Evolutionary conservation across 345 rosid species (phyloP).

Genomic region (Eutrema japonicum): DNA sequence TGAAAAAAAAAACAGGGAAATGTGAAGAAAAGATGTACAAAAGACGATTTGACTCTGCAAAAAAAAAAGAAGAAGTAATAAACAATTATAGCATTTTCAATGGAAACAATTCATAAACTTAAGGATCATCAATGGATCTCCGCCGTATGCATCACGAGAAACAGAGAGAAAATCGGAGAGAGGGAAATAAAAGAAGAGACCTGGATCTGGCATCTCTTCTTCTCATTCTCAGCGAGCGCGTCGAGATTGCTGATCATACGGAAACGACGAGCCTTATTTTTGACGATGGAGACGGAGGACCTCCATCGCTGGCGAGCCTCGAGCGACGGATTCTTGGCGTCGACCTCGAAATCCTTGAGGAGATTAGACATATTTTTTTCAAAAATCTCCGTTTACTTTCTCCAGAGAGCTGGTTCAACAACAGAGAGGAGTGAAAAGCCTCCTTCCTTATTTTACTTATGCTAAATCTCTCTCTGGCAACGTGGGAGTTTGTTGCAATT

Average conservation of each 20-base stretch:
- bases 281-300: constrained; percentile 63
- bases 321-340: constrained; percentile 64
- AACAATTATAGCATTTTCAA: not conserved
- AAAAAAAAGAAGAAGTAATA: not conserved
- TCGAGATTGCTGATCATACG: constrained; percentile 78
- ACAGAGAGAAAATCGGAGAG: not conserved
- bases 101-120: constrained; percentile 1
- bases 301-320: constrained; percentile 80
- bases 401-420: not conserved
- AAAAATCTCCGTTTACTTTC: constrained; percentile 35
- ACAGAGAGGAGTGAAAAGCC: constrained; percentile 21
- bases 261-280: constrained; percentile 76
- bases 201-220: constrained; percentile 67
- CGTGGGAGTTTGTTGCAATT: constrained; percentile 36
- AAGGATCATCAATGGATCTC: constrained; percentile 16
- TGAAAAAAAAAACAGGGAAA: not conserved
- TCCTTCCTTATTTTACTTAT: not conserved
- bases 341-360: constrained; percentile 66
- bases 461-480: constrained; percentile 14
- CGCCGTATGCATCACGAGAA: not conserved
- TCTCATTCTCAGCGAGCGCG: constrained; percentile 64
- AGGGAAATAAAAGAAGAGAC: constrained; percentile 37
- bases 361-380: constrained; percentile 52
- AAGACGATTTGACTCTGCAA: constrained; percentile 13
- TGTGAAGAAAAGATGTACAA: not conserved